phyloP scores from a whole-genome alignment of 352 stramenopile genomes.

The Phytophthora kernoviae region DNA sequence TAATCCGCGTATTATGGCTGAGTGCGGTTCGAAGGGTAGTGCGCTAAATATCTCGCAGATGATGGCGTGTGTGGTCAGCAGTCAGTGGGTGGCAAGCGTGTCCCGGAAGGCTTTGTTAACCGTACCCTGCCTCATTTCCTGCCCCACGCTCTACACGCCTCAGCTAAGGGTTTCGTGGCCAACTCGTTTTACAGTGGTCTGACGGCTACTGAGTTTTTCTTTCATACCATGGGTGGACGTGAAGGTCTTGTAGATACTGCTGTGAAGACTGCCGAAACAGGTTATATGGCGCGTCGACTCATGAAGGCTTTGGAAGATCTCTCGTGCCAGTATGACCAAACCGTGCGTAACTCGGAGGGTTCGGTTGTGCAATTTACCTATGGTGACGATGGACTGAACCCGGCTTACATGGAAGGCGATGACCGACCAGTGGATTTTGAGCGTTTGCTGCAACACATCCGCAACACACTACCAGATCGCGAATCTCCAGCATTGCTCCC shows the following conservation, averaged over 20 bases:
- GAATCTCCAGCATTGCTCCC: conserved; percentile 74
- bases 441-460: conserved; percentile 91
- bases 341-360: conserved; percentile 88
- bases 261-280: conserved; percentile 99
- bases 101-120: conserved; percentile 99
- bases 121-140: conserved; percentile 98
- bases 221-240: conserved; percentile 99
- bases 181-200: conserved; percentile 99
- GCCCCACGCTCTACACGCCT: conserved; percentile 93
- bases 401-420: conserved; percentile 95
- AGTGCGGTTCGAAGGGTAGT: conserved; percentile 99
- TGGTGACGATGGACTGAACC: conserved; percentile 99
- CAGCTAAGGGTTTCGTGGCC: conserved; percentile 99
- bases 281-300: conserved; percentile 98
- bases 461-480: conserved; percentile 74
- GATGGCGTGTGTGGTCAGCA: conserved; percentile 99
- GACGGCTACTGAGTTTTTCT: conserved; percentile 99
- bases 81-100: conserved; percentile 97
- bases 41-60: conserved; percentile 99
- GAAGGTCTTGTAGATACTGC: conserved; percentile 99
- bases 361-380: conserved; percentile 99
- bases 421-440: conserved; percentile 97
- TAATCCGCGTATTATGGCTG: conserved; percentile 97
- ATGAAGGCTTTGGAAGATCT: conserved; percentile 99
- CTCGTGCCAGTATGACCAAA: conserved; percentile 94